A percentile compares a stretch with the other conserved stretches of the same genome.
Conservation (phyloP, 441 rosid genomes). For the Hura crepitans region DNA sequence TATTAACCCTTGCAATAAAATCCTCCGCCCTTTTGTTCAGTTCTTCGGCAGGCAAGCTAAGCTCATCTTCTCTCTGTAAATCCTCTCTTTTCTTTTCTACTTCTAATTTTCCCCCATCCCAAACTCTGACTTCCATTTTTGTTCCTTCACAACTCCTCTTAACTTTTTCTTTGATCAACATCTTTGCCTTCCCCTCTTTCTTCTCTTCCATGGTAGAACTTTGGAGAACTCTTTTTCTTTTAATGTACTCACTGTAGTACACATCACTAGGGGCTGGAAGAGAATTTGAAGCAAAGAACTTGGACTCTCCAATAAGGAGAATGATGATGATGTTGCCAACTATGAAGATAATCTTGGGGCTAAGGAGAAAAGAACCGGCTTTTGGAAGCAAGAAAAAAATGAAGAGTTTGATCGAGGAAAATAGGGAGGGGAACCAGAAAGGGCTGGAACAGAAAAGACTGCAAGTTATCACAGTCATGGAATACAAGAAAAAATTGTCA, state of each 20-base stretch:
- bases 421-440: slow-evolving; percentile 34
- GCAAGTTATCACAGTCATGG: slow-evolving; percentile 28
- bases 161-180: slow-evolving; percentile 14
- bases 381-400: slow-evolving; percentile 29
- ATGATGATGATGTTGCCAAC: slow-evolving; percentile 48
- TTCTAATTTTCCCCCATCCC: slow-evolving; percentile 5
- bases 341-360: slow-evolving; percentile 41
- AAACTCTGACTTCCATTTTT: slow-evolving; percentile 7
- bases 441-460: slow-evolving; percentile 28
- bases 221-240: slow-evolving; percentile 27
- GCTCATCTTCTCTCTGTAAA: slow-evolving; percentile 25
- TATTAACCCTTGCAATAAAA: slow-evolving; percentile 57
- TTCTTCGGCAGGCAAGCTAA: slow-evolving; percentile 42
- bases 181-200: slow-evolving; percentile 11
- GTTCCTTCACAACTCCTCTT: slow-evolving; percentile 10
- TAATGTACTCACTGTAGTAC: slow-evolving; percentile 39
- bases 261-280: slow-evolving; percentile 19
- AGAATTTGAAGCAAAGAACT: slow-evolving; percentile 22
- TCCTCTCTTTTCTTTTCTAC: slow-evolving; percentile 18
- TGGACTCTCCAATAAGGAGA: slow-evolving; percentile 48
- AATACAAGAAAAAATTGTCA: slow-evolving; percentile 28
- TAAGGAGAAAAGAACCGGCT: slow-evolving; percentile 28
- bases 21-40: slow-evolving; percentile 50
- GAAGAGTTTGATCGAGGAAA: slow-evolving; percentile 24
- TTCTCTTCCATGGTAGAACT: slow-evolving; percentile 17